Evolutionary conservation across 768 basidiomycete species (phyloP).

Genomic region (Agaricus bisporus): DNA sequence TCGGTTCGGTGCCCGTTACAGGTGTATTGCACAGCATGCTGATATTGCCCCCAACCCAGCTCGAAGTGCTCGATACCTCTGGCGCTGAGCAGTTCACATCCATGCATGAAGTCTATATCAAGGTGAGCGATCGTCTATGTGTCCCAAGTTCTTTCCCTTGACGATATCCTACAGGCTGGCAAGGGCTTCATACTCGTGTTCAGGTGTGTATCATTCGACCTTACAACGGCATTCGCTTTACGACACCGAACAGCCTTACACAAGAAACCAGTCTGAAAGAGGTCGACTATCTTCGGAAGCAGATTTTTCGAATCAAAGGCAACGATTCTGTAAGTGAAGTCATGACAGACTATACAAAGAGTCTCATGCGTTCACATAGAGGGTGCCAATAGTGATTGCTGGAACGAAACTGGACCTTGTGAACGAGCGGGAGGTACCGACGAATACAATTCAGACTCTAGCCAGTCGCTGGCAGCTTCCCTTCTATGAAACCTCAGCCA

Average conservation of each 20-base stretch:
- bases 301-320: slow-evolving; percentile 76
- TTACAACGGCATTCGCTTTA: neutral
- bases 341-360: neutral
- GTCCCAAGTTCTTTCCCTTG: neutral
- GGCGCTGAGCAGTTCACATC: slow-evolving; percentile 84
- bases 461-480: slow-evolving; percentile 64
- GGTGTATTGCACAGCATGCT: neutral
- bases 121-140: slow-evolving; percentile 34
- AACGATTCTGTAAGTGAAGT: slow-evolving; percentile 42
- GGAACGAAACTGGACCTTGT: slow-evolving; percentile 82
- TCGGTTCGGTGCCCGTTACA: slow-evolving; percentile 38
- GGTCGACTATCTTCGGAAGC: slow-evolving; percentile 73
- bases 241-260: slow-evolving; percentile 47
- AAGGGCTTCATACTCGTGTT: slow-evolving; percentile 82
- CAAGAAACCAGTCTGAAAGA: slow-evolving; percentile 79
- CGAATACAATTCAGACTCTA: slow-evolving; percentile 55
- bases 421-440: slow-evolving; percentile 74
- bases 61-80: slow-evolving; percentile 79
- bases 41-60: slow-evolving; percentile 31
- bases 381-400: slow-evolving; percentile 77
- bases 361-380: slow-evolving; percentile 23
- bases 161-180: slow-evolving; percentile 39
- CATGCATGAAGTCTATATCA: slow-evolving; percentile 77
- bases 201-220: slow-evolving; percentile 35
- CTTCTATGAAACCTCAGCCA: slow-evolving; percentile 87